Evolutionary conservation across 2,329 filamentous ascomycete genomes (phyloP), one percentile per base, ranked within the genome.

Genomic region (Ophiostoma ulmi): DNA sequence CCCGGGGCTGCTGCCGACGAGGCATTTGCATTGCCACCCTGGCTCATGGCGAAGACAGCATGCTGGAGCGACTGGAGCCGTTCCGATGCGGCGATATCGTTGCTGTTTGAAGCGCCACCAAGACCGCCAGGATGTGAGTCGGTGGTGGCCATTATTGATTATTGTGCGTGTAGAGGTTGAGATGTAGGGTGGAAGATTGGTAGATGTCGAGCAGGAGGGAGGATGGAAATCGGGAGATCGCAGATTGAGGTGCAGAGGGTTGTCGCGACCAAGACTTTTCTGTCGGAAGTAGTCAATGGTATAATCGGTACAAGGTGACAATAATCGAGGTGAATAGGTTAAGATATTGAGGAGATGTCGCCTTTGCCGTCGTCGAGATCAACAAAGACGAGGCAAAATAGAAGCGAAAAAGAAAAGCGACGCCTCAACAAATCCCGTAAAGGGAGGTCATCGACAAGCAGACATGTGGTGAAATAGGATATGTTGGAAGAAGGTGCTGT

Each of bases 331-430:
- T 20, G 17, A 48, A 17, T 20, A 20, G 7, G 2, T 5, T 48
- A n/a, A 20, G n/a, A 48, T 48, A 20, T 8, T n/a, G 17, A 48
- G 17, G 17, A 20, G 44, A n/a, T 20, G 17, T 48, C 44, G 17
- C 14, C 17, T 17, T 48, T 20, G 44, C 8, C 17, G 44, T 48
- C 44, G 44, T n/a, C 44, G 41, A 17, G 41, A 48, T 20, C 17
- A 20, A 44, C 13, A 52, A 52, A 14, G 61, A 36, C 48, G n/a
- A 71, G 41, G 39, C 20, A 14, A 52, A 64, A 64, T 44, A 69
- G 44, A 38, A 36, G 13, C 61, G 41, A 70, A 72, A 65, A 70
- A 68, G 66, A 35, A 65, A 65, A 65, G 63, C 35, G 61, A 64
- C 61, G 10, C 63, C 36, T 11, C 26, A 35, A 6, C 63, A 65